Conservation (phyloP, 176 grass and related monocot species). For the Eragrostis nindensis region DNA sequence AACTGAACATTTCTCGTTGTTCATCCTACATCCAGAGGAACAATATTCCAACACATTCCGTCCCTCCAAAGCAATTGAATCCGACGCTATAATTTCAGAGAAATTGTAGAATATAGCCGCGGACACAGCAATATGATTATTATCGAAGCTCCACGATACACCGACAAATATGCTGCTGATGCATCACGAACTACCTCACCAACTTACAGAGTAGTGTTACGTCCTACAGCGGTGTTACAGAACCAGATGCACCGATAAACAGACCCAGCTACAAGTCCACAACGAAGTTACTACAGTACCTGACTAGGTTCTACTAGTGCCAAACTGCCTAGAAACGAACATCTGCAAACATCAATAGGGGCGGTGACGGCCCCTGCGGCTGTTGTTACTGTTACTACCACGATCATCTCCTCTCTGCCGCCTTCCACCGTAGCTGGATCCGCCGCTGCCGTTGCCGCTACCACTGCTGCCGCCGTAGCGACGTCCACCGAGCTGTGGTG, state of each 20-base stretch:
- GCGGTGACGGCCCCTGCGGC: slow-evolving; percentile 46
- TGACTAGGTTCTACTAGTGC: not conserved
- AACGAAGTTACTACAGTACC: not conserved
- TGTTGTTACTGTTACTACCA: slow-evolving; percentile 20
- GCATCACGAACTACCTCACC: too few relatives aligned
- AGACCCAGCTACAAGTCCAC: not conserved
- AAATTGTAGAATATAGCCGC: too few relatives aligned
- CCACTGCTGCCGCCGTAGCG: not conserved
- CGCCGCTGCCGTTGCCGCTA: not conserved
- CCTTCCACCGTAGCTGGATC: slow-evolving; percentile 22
- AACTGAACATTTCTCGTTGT: too few relatives aligned
- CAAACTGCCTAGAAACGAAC: not conserved
- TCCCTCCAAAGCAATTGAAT: too few relatives aligned
- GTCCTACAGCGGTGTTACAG: not conserved
- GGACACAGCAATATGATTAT: too few relatives aligned
- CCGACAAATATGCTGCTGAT: too few relatives aligned
- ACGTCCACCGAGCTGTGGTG: slow-evolving; percentile 24
- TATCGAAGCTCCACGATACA: too few relatives aligned
- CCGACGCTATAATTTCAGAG: too few relatives aligned
- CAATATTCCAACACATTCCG: too few relatives aligned
- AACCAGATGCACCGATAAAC: not conserved
- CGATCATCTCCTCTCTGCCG: slow-evolving; percentile 41
- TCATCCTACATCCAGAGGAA: too few relatives aligned
- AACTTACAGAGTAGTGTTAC: too few relatives aligned
- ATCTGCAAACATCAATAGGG: slow-evolving; percentile 35